Evolutionary conservation across 495 filamentous ascomycete species (phyloP), one percentile per base, ranked within the genome.

Genomic region (Poronia punctata): DNA sequence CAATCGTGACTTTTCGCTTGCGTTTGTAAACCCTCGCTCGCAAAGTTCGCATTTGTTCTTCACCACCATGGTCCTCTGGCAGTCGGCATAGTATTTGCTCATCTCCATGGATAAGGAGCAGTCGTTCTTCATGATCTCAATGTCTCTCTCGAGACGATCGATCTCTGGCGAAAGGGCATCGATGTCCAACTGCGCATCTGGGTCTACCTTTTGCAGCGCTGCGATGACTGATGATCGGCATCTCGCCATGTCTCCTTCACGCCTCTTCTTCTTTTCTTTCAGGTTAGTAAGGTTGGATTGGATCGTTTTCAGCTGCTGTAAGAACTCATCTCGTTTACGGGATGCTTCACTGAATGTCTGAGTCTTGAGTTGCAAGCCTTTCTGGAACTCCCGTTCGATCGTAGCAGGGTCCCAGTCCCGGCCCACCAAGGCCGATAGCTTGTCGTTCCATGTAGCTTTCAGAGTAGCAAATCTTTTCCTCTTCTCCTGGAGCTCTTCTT

Each of bases 381-480:
- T 64, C 50, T 90, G 82, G 40, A 86, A 93, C 12, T 81, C 75
- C 20, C 68, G 53, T 40, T 95, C 87, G 10, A 97, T 54, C 12
- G 68, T 81, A 4, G 77, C 68, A 7, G 80, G 74, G 23, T 75
- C 62, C 89, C 88, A 96, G 4, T 67, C 60, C 2, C 61, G 26
- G 8, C 77, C 75, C 36, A 96, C 48, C 17, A 85, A 56, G 9
- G 63, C 63, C 3, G 73, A 63, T 17, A 99, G 66, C 37, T 80
- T 79, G 27, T 80, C 73, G 18, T 73, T 74, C 64, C 93, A 84
- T 0, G 85, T 84, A 15, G 68, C 76, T 38, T 67, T 79, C 71
- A 96, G 77, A 1, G 85, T 90, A 11, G 84, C 72, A 3, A 95
- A 62, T 26, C 82, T 81, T 15, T 74, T 75, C 55, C 81, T 71